Base-by-base conservation (phyloP, 2,329 filamentous ascomycete species). In the Talaromyces sp. region DNA sequence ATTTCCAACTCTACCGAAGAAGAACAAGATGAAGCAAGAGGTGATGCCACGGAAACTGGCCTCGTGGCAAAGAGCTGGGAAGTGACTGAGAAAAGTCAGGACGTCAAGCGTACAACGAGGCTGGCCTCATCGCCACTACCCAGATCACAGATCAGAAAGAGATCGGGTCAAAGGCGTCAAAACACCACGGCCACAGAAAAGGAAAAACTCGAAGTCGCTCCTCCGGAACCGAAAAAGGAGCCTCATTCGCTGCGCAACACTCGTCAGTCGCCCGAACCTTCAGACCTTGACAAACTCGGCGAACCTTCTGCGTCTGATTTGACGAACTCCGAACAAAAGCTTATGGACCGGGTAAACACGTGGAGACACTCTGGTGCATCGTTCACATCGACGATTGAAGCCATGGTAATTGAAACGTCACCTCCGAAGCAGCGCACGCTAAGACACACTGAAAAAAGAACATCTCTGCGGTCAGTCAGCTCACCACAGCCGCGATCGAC, bases 381-480 rank as follows among this genome's bases (percentile, higher is more conserved):
- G 2, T 80, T 80, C 25, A 79, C 81, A 11, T 87, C 85, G 5
- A 85, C 84, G 0, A 77, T 87, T 17, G 84, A 86, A 74, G 85
- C 83, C 13, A 79, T 85, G 71, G 84, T 87, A 34, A 80, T 86
- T 53, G 78, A 84, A 19, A 79, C 80, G 17, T 81, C 82, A 3
- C 81, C 79, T 45, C 79, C 78, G 67, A 75, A 78, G 43, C 78
- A 74, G 61, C 77, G 76, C 47, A 81, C 79, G 1, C 73, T 87
- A 60, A 82, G 85, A 60, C 85, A 87, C 70, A 82, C 81, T 5
- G 82, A 81, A 54, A 86, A 83, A 73, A 83, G 83, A 66, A 73
- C 79, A 64, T 84, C 84, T 2, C 75, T 86, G 40, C 80, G 82
- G 22, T 81, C 79, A 60, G 80, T 79, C 56, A 80, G 79, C 67